A percentile compares a stretch with the other conserved stretches of the same genome.
These are phyloP conservation scores for Hirschioporus abietinus DNA, from an alignment of 768 basidiomycete genomes.

Conservation along the genomic window DNA sequence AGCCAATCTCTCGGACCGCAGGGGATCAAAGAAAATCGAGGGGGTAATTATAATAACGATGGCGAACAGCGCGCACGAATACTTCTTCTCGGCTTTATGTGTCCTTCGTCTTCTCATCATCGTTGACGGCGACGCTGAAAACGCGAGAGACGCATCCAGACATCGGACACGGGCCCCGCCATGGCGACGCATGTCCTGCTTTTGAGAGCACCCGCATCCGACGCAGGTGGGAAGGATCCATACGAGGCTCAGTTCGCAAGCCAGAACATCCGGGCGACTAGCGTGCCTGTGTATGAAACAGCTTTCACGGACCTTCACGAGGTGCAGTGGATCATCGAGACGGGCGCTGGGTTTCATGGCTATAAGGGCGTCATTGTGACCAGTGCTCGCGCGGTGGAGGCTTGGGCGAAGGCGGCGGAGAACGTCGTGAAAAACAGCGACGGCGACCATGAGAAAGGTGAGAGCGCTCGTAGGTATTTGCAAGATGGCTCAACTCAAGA, in stretches of 20 bases:
- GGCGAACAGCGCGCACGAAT: not conserved
- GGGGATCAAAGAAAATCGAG: not conserved
- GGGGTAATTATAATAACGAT: not conserved
- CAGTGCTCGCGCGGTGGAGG: slow-evolving; percentile 71
- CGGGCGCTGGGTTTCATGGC: slow-evolving; percentile 28
- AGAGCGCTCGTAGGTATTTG: slow-evolving; percentile 3
- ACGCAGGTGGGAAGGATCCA: slow-evolving; percentile 35
- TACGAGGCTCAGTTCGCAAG: slow-evolving; percentile 50
- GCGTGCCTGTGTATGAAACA: slow-evolving; percentile 73
- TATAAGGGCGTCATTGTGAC: slow-evolving; percentile 70
- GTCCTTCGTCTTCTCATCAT: not conserved
- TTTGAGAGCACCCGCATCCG: slow-evolving; percentile 31
- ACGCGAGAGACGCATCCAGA: not conserved
- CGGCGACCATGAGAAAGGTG: not conserved
- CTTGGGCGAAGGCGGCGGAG: slow-evolving; percentile 50
- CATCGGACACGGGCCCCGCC: not conserved
- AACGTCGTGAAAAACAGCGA: slow-evolving; percentile 9
- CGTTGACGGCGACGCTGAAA: not conserved
- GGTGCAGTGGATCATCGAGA: slow-evolving; percentile 38
- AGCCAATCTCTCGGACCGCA: not conserved
- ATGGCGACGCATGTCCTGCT: slow-evolving; percentile 33
- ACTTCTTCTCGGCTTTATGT: not conserved
- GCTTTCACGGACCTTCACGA: slow-evolving; percentile 40
- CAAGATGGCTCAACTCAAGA: not conserved
- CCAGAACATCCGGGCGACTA: slow-evolving; percentile 46